phyloP scores from a whole-genome alignment of 1,139 yeast genomes.

The Pichia cactophila region DNA sequence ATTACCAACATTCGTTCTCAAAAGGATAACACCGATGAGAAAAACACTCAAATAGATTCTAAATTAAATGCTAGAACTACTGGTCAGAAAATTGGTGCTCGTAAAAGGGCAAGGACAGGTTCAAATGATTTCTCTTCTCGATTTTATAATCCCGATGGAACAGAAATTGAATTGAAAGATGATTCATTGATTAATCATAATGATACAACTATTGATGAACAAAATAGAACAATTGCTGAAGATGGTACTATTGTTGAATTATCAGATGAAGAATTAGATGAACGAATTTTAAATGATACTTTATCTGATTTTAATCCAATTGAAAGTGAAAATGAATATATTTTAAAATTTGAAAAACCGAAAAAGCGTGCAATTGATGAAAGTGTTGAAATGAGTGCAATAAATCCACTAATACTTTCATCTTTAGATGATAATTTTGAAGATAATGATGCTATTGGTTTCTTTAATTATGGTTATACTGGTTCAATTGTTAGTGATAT shows the following conservation, averaged over 20 bases:
- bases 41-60: background rate
- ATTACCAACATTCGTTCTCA: slow-evolving; percentile 1
- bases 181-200: background rate
- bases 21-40: background rate
- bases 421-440: slow-evolving; percentile 10
- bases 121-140: slow-evolving; percentile 6
- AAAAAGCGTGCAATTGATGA: slow-evolving; percentile 11
- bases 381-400: slow-evolving; percentile 9
- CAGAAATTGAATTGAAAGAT: background rate
- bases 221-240: background rate
- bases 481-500: slow-evolving; percentile 7
- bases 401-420: slow-evolving; percentile 10
- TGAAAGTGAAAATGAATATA: background rate
- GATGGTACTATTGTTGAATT: background rate
- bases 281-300: background rate
- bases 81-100: background rate
- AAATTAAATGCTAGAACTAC: background rate
- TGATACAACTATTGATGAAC: background rate
- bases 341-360: background rate
- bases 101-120: background rate
- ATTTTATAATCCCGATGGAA: slow-evolving; percentile 5
- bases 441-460: slow-evolving; percentile 5
- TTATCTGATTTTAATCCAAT: background rate
- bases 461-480: slow-evolving; percentile 13
- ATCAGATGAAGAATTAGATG: slow-evolving; percentile 2